Percentiles rank a stretch among this genome's conserved stretches.
Evolutionary conservation across 78 protist species (phyloP).

Genomic region (Dictyostelium purpureum): DNA sequence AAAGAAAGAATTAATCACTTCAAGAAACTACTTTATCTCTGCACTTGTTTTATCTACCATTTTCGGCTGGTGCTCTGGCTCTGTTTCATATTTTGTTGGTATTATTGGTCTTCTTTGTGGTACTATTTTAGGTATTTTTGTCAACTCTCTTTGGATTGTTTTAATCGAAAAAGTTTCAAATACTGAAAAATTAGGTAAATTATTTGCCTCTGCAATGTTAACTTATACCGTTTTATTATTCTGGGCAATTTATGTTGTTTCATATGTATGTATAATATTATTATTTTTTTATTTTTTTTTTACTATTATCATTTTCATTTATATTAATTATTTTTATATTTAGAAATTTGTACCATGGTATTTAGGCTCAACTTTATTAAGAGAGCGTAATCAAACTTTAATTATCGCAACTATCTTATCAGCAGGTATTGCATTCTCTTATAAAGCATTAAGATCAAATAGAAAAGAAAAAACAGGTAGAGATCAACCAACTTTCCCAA

Average conservation of each 20-base stretch:
- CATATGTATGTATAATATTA: conserved; percentile 32
- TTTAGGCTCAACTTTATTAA: conserved; percentile 59
- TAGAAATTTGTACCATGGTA: conserved; percentile 78
- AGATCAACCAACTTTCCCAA: conserved; percentile 8
- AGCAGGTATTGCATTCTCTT: conserved; percentile 8
- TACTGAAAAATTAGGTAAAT: neutral
- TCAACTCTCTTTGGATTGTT: conserved; percentile 41
- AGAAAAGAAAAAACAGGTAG: neutral
- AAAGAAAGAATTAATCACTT: conserved; percentile 5
- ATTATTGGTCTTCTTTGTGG: conserved; percentile 53
- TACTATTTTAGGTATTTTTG: neutral
- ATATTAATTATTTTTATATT: neutral
- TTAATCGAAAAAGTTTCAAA: conserved; percentile 38
- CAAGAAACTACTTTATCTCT: conserved; percentile 26
- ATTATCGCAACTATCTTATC: conserved; percentile 38
- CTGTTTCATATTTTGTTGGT: conserved; percentile 36
- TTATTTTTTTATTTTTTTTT: neutral
- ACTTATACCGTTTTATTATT: conserved; percentile 53
- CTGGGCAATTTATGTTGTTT: conserved; percentile 75
- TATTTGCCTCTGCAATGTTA: conserved; percentile 22
- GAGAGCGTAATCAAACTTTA: conserved; percentile 74
- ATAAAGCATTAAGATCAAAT: neutral
- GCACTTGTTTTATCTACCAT: neutral
- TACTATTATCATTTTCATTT: neutral
- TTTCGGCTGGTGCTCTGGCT: conserved; percentile 71